These are phyloP conservation scores for Helotiales sp. DNA, from an alignment of 2,329 filamentous ascomycete genomes.

Conservation along the genomic window DNA sequence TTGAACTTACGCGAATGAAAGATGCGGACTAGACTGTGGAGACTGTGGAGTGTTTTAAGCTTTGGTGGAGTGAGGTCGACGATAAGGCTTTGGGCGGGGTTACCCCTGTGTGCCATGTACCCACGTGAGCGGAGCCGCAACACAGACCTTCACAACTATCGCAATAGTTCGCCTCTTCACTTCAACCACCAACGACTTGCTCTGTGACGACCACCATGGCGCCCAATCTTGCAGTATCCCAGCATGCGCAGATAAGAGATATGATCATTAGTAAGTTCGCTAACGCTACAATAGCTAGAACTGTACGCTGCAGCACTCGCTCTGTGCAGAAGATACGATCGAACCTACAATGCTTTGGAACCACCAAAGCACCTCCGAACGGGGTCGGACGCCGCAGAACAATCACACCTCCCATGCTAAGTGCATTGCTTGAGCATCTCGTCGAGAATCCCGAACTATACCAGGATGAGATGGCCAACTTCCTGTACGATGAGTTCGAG, in stretches of 20 bases:
- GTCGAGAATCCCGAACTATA: too few relatives aligned
- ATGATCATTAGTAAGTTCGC: too few relatives aligned
- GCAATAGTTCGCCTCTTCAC: too few relatives aligned
- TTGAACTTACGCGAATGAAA: constrained; percentile 12
- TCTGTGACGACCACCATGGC: too few relatives aligned
- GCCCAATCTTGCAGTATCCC: too few relatives aligned
- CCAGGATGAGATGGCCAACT: too few relatives aligned
- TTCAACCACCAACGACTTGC: too few relatives aligned
- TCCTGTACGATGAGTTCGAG: constrained; percentile 33
- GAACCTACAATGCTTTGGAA: constrained; percentile 30
- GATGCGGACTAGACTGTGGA: constrained; percentile 10
- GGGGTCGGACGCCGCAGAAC: constrained; percentile 18
- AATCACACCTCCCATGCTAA: constrained; percentile 13
- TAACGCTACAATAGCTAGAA: constrained; percentile 17
- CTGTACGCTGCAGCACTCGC: constrained; percentile 24
- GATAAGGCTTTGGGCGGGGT: not conserved
- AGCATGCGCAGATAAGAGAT: too few relatives aligned
- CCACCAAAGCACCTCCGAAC: constrained; percentile 31
- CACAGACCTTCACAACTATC: too few relatives aligned
- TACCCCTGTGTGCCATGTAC: not conserved
- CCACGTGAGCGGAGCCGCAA: too few relatives aligned
- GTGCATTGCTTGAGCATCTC: too few relatives aligned
- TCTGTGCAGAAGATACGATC: constrained; percentile 25
- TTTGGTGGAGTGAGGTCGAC: not conserved
- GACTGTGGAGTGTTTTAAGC: constrained; percentile 15